Conservation (phyloP, 108 stramenopile genomes). For the Schizochytrium sp. region DNA sequence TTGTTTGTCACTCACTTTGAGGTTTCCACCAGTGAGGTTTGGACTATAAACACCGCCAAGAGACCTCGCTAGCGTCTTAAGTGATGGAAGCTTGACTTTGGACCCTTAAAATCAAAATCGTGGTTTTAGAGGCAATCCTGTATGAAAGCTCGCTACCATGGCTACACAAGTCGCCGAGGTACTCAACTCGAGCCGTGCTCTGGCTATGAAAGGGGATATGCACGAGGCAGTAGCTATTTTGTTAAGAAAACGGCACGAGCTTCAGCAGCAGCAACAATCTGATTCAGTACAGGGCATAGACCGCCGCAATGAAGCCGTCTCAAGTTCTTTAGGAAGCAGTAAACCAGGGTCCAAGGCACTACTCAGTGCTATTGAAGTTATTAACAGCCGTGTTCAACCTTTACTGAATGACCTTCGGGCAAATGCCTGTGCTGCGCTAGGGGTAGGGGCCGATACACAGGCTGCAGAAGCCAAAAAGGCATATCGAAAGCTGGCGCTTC, state of each 20-base stretch:
- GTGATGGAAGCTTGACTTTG: no score
- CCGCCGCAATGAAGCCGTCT: not conserved
- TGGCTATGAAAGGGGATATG: conserved; percentile 30
- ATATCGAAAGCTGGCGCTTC: conserved; percentile 87
- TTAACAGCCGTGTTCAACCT: conserved; percentile 1
- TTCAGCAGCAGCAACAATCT: not conserved
- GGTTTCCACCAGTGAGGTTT: no score
- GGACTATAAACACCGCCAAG: no score
- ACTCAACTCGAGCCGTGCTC: conserved; percentile 44
- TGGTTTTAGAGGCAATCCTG: no score
- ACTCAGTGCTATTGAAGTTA: conserved; percentile 37
- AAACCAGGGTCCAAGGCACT: not conserved
- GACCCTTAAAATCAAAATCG: no score
- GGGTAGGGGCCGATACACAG: conserved; percentile 73
- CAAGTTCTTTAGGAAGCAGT: not conserved
- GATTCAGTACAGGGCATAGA: not conserved
- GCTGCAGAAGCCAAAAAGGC: conserved; percentile 89
- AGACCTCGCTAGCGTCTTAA: no score
- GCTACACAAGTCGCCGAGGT: conserved; percentile 53
- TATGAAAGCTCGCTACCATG: not conserved
- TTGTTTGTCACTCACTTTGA: no score
- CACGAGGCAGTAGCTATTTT: conserved; percentile 43
- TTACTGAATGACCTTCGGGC: conserved; percentile 30
- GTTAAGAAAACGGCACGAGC: not conserved
- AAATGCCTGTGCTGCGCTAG: conserved; percentile 81